Conservation (phyloP, 805 yeast species). For the Saccharomycopsis olivae region DNA sequence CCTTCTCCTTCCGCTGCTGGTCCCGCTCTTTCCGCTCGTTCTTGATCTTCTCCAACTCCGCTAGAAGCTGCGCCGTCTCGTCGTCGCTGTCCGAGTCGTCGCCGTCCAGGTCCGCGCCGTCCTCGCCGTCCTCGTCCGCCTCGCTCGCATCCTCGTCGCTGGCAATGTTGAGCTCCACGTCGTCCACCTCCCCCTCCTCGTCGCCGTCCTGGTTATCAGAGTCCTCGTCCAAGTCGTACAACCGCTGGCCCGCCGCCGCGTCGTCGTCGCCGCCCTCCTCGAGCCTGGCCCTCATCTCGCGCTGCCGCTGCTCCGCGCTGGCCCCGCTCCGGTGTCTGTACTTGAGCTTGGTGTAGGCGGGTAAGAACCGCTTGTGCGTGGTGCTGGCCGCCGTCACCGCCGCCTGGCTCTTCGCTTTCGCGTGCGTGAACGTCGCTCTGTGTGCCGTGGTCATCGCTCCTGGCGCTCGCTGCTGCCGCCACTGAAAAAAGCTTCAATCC, state of each 20-base stretch:
- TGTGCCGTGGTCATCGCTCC: constrained; percentile 19
- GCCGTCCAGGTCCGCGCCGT: constrained; percentile 2
- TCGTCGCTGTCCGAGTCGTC: constrained; percentile 1
- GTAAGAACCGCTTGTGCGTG: constrained; percentile 15
- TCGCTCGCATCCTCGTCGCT: not conserved
- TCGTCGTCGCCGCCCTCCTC: no score
- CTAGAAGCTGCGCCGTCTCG: constrained; percentile 4
- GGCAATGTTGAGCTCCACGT: not conserved
- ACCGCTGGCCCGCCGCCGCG: no score
- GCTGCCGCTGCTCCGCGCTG: no score
- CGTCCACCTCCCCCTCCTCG: no score
- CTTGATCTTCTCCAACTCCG: constrained; percentile 6
- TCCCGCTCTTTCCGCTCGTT: constrained; percentile 1
- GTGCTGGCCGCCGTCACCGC: constrained; percentile 8
- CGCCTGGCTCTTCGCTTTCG: constrained; percentile 17
- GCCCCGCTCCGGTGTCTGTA: no score
- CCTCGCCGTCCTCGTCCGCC: not conserved
- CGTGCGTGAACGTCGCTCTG: constrained; percentile 18
- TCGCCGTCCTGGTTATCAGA: no score
- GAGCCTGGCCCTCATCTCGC: no score
- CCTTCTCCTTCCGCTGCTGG: constrained; percentile 4
- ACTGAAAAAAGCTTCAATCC: no score
- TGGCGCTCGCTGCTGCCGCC: no score
- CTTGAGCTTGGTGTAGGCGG: constrained; percentile 16
- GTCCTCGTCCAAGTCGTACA: no score